A percentile compares a stretch with the other conserved stretches of the same genome.
phyloP scores from a whole-genome alignment of 305 asterid species.

The Solanum chacoense region DNA sequence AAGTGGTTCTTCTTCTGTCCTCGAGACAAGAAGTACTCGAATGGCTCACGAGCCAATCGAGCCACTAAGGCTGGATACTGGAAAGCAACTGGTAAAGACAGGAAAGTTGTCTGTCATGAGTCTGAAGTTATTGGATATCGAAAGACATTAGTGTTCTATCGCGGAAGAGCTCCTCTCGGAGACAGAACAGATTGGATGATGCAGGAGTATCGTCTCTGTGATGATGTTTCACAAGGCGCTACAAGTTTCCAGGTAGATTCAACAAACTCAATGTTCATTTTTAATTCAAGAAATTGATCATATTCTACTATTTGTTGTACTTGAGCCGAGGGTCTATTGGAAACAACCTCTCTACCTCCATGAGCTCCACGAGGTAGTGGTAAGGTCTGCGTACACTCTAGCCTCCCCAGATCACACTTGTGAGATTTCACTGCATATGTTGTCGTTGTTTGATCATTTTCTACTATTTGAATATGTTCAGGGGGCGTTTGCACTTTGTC shows the following conservation, averaged over 20 bases:
- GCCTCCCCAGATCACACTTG: fast-evolving
- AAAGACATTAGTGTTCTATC: conserved; percentile 36
- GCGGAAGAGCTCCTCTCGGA: conserved; percentile 22
- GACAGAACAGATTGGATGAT: conserved; percentile 38
- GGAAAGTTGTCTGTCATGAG: conserved; percentile 22
- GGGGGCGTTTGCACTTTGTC: conserved; percentile 37
- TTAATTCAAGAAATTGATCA: too few relatives aligned
- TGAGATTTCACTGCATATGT: neutral
- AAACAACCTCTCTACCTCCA: neutral
- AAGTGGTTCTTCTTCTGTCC: neutral
- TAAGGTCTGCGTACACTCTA: neutral
- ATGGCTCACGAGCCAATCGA: neutral
- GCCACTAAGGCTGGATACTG: conserved; percentile 21
- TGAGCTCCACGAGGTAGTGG: neutral
- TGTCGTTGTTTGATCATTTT: neutral
- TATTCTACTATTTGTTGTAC: neutral
- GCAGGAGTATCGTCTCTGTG: conserved; percentile 39
- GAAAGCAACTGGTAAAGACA: conserved; percentile 16
- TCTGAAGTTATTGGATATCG: conserved; percentile 25
- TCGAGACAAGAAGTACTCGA: neutral
- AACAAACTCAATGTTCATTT: neutral
- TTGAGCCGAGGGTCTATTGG: neutral
- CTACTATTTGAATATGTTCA: conserved; percentile 2
- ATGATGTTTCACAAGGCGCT: conserved; percentile 17
- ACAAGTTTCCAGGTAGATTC: conserved; percentile 22